These are phyloP conservation scores for Agrocybe chaxingu DNA, from an alignment of 768 basidiomycete species.

Conservation along the genomic window DNA sequence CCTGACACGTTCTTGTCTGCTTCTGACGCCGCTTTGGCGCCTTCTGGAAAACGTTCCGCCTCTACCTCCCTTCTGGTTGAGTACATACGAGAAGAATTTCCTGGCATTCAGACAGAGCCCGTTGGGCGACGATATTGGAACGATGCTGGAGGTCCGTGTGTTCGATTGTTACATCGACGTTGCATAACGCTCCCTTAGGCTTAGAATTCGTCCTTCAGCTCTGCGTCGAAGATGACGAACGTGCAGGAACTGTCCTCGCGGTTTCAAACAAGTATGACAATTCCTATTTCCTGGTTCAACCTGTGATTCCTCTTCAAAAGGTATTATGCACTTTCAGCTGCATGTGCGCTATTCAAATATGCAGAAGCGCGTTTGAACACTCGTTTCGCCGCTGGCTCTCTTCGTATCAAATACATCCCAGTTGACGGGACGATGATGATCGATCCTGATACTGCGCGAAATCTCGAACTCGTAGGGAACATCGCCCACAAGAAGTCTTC, in stretches of 20 bases:
- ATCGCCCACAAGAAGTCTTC: slow-evolving; percentile 59
- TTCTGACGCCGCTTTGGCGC: slow-evolving; percentile 44
- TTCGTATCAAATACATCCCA: slow-evolving; percentile 72
- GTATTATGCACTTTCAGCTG: slow-evolving; percentile 86
- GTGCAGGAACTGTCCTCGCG: slow-evolving; percentile 75
- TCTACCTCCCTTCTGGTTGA: slow-evolving; percentile 66
- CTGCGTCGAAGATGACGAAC: slow-evolving; percentile 77
- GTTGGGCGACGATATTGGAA: slow-evolving; percentile 85
- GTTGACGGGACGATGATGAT: slow-evolving; percentile 95
- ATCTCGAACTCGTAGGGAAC: slow-evolving; percentile 88
- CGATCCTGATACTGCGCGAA: slow-evolving; percentile 83
- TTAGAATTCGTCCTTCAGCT: slow-evolving; percentile 77
- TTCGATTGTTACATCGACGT: background rate
- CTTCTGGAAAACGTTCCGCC: slow-evolving; percentile 39
- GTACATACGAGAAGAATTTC: slow-evolving; percentile 73
- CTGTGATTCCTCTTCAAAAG: slow-evolving; percentile 32
- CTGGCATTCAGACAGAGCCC: slow-evolving; percentile 61
- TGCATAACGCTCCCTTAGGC: slow-evolving; percentile 37
- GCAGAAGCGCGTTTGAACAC: slow-evolving; percentile 67
- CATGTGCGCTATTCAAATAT: slow-evolving; percentile 85
- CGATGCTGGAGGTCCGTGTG: slow-evolving; percentile 60
- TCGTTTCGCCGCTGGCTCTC: slow-evolving; percentile 64
- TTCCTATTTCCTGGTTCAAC: slow-evolving; percentile 2
- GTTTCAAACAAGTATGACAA: slow-evolving; percentile 70
- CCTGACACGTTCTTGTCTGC: slow-evolving; percentile 77